Evolutionary conservation across 2,329 filamentous ascomycete genomes (phyloP), one percentile per base, ranked within the genome.

Genomic region (Aschersonia sp.): DNA sequence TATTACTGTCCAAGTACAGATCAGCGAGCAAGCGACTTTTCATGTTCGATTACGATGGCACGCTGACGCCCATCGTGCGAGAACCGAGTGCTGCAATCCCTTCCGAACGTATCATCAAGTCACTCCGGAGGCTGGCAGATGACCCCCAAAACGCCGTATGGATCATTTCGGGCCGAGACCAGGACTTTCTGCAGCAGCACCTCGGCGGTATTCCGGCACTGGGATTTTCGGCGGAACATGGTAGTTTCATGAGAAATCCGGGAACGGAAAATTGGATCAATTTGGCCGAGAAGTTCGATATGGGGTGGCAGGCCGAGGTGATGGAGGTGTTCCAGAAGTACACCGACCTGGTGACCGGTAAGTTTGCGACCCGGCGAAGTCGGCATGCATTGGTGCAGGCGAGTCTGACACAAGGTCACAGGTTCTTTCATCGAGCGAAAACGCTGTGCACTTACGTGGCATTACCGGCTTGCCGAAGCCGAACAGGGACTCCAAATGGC

Each of bases 41-140:
- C 71, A 91, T 98, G 86, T 96, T 97, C 61, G 92, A 98, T 67
- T 98, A 98, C 59, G 92, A 98, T 62, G 92, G 92, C 45, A 98
- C 92, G 0, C 75, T 98, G 48, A 97, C 92, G 3, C 87, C 89
- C 0, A 97, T 98, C 57, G 92, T 97, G 48, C 84, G 85, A 56
- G 89, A 97, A 59, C 92, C 92, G 2, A 82, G 84, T 54, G 82
- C 88, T 4, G 92, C 92, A 3, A 82, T 96, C 40, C 92, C 92
- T 0, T 91, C 89, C 1, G 83, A 89, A 56, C 80, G 82, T 29
- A 78, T 96, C 29, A 82, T 94, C 45, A 78, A 82, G 31, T 89
- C 84, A 1, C 73, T 98, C 50, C 87, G 84, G 62, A 75, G 77
- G 9, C 73, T 98, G 42, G 85, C 89, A 0, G 74, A 84, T 0